phyloP scores from a whole-genome alignment of 805 yeast genomes.

The Wickerhamiella hasegawae region DNA sequence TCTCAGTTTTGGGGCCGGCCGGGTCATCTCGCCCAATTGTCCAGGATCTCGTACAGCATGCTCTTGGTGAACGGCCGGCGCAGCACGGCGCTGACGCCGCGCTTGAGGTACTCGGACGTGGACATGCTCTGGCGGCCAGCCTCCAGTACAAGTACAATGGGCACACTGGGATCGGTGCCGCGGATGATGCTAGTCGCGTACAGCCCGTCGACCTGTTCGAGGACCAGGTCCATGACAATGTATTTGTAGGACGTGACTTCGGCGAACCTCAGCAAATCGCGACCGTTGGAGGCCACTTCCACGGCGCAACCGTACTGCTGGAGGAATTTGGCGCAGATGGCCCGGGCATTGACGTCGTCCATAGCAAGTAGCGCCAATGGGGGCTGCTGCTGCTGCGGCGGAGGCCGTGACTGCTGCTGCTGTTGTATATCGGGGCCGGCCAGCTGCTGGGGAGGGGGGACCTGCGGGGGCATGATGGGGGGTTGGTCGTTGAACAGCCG shows the following conservation, averaged over 20 bases:
- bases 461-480: neutral
- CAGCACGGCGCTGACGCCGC: slow-evolving; percentile 84
- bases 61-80: slow-evolving; percentile 90
- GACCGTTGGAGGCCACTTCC: slow-evolving; percentile 83
- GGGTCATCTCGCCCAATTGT: too few species aligned
- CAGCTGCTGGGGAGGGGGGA: neutral
- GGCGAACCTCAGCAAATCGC: slow-evolving; percentile 73
- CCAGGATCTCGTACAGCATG: slow-evolving; percentile 61
- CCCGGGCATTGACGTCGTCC: slow-evolving; percentile 46
- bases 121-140: slow-evolving; percentile 4
- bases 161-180: slow-evolving; percentile 68
- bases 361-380: slow-evolving; percentile 26
- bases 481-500: slow-evolving; percentile 1
- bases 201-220: slow-evolving; percentile 44
- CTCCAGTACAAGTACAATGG: slow-evolving; percentile 45
- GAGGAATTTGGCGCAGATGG: slow-evolving; percentile 66
- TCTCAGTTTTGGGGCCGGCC: too few species aligned
- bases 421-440: slow-evolving; percentile 27
- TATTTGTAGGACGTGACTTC: slow-evolving; percentile 42
- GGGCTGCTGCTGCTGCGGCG: slow-evolving; percentile 14
- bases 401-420: slow-evolving; percentile 26
- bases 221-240: slow-evolving; percentile 40
- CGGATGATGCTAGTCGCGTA: slow-evolving; percentile 83
- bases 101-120: slow-evolving; percentile 40
- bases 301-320: slow-evolving; percentile 84